These are phyloP conservation scores for Silene conica DNA, from an alignment of 148 eudicot species.

Conservation along the genomic window DNA sequence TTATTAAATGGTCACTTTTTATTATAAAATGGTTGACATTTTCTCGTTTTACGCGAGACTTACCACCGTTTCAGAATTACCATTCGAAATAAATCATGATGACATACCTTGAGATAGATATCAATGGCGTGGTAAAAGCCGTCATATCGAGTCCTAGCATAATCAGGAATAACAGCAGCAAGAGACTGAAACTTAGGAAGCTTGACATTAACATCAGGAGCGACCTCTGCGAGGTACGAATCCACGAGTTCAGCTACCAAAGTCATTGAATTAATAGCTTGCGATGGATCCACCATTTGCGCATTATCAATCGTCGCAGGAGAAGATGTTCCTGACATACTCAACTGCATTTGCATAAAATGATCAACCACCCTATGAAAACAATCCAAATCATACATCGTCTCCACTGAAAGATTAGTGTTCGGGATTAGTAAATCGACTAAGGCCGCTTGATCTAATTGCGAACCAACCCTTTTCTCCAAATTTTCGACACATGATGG, in stretches of 20 bases:
- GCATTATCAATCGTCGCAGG: conserved; percentile 45
- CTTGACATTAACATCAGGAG: conserved; percentile 63
- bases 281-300: conserved; percentile 31
- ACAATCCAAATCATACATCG: conserved; percentile 63
- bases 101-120: conserved; percentile 56
- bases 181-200: conserved; percentile 60
- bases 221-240: conserved; percentile 70
- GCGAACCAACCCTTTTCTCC: conserved; percentile 55
- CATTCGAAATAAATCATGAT: too few relatives aligned
- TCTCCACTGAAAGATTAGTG: conserved; percentile 45
- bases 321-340: conserved; percentile 35
- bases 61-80: too few relatives aligned
- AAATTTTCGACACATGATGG: conserved; percentile 47
- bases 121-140: conserved; percentile 76
- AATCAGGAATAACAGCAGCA: conserved; percentile 62
- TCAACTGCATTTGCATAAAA: conserved; percentile 43
- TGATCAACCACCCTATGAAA: conserved; percentile 65
- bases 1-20: too few relatives aligned
- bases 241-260: conserved; percentile 70
- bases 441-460: conserved; percentile 55
- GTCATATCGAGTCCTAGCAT: conserved; percentile 64
- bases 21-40: too few relatives aligned
- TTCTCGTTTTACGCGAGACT: too few relatives aligned
- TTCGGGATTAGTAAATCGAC: conserved; percentile 64
- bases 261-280: conserved; percentile 42